Conservation (phyloP, 495 filamentous ascomycete species). For the Penicillium lividum region DNA sequence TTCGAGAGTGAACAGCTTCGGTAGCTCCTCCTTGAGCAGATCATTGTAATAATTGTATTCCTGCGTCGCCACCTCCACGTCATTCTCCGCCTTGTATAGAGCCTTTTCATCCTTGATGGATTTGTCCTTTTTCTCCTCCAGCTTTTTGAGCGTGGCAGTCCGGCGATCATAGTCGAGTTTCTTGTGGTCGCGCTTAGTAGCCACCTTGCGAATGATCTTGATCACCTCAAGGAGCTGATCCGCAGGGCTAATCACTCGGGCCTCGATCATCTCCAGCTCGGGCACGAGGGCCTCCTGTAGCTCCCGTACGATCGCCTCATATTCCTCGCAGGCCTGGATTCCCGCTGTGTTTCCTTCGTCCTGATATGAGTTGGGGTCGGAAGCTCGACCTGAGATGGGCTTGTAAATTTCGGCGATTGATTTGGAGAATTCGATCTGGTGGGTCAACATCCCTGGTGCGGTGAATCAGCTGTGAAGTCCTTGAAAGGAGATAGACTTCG, state of each 20-base stretch:
- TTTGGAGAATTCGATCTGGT: constrained; percentile 98
- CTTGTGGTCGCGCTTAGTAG: constrained; percentile 92
- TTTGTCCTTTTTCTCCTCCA: constrained; percentile 97
- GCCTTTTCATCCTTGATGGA: constrained; percentile 96
- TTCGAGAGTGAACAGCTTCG: constrained; percentile 89
- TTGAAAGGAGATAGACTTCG: background rate
- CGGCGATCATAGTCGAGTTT: constrained; percentile 94
- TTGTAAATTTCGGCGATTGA: constrained; percentile 96
- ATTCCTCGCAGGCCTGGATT: constrained; percentile 94
- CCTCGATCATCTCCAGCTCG: constrained; percentile 97
- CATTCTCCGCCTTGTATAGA: constrained; percentile 90
- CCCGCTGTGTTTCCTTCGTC: constrained; percentile 90
- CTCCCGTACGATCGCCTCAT: constrained; percentile 87
- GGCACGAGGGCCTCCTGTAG: constrained; percentile 84
- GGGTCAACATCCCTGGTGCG: constrained; percentile 78
- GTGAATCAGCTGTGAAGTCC: background rate
- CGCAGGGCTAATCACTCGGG: constrained; percentile 86
- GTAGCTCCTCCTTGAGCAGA: constrained; percentile 91
- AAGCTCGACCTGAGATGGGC: constrained; percentile 93
- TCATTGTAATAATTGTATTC: constrained; percentile 98
- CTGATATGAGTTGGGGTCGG: constrained; percentile 82
- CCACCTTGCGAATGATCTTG: constrained; percentile 88
- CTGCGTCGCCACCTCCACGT: constrained; percentile 88
- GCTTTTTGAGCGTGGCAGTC: constrained; percentile 79
- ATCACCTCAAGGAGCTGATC: constrained; percentile 93